These are phyloP conservation scores for Atkinsonella hypoxylon DNA, from an alignment of 2,329 filamentous ascomycete genomes.

Conservation along the genomic window DNA sequence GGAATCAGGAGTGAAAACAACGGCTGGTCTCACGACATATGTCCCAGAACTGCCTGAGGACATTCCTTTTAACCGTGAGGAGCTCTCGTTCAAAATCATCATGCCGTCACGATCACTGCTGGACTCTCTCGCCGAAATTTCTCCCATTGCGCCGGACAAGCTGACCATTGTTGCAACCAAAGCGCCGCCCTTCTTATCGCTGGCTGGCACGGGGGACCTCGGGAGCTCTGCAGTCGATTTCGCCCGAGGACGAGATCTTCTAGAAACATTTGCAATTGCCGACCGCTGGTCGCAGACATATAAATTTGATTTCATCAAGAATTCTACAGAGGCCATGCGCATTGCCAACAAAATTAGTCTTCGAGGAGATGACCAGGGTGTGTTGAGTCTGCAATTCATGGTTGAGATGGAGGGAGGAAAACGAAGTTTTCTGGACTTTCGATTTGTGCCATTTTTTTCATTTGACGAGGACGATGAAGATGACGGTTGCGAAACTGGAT, in stretches of 20 bases:
- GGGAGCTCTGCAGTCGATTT: slow-evolving; percentile 56
- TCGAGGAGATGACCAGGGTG: slow-evolving; percentile 75
- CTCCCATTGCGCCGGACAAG: slow-evolving; percentile 57
- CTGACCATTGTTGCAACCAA: slow-evolving; percentile 57
- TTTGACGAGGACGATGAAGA: slow-evolving; percentile 33
- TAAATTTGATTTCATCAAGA: slow-evolving; percentile 77
- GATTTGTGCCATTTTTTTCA: slow-evolving; percentile 61
- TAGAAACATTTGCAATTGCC: slow-evolving; percentile 62
- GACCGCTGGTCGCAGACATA: slow-evolving; percentile 58
- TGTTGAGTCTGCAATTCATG: slow-evolving; percentile 93
- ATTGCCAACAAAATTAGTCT: slow-evolving; percentile 87
- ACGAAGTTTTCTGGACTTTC: slow-evolving; percentile 69
- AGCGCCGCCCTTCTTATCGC: slow-evolving; percentile 57
- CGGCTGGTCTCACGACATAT: slow-evolving; percentile 83
- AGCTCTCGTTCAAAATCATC: slow-evolving; percentile 83
- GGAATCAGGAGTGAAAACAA: slow-evolving; percentile 77
- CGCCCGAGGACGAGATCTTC: slow-evolving; percentile 48
- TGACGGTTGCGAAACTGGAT: neutral
- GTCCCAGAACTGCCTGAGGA: slow-evolving; percentile 61
- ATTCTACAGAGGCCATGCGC: slow-evolving; percentile 84
- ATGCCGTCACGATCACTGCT: slow-evolving; percentile 69
- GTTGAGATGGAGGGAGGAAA: slow-evolving; percentile 66
- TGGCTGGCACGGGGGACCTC: slow-evolving; percentile 50
- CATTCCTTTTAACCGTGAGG: slow-evolving; percentile 77
- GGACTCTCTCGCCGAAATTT: slow-evolving; percentile 59